Evolutionary conservation across 495 filamentous ascomycete species (phyloP).

Genomic region (Xylaria flabelliformis): DNA sequence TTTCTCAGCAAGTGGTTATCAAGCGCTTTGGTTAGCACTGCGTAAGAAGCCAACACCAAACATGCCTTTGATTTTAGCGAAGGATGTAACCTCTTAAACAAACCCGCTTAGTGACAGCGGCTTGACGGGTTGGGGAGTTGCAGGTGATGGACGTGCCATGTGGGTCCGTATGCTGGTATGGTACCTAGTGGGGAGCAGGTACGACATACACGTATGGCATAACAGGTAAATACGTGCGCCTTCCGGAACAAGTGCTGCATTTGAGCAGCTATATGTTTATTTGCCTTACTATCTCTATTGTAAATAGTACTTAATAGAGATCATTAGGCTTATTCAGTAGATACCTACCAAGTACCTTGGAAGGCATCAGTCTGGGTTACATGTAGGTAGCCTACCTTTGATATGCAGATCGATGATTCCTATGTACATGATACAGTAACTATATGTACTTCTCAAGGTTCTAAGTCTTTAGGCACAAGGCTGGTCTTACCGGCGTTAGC

Average conservation of each 20-base stretch:
- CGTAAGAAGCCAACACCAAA: too few species aligned
- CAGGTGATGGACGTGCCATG: constrained; percentile 5
- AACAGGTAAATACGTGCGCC: background rate
- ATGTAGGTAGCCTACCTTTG: background rate
- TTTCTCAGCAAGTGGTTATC: too few species aligned
- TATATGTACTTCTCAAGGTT: background rate
- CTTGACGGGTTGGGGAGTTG: background rate
- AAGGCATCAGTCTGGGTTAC: background rate
- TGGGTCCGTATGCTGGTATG: background rate
- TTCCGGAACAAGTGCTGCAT: background rate
- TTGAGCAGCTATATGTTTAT: too few species aligned
- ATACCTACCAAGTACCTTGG: too few species aligned
- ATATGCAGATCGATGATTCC: too few species aligned
- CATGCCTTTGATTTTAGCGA: background rate
- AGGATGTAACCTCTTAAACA: constrained; percentile 19
- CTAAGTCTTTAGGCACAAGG: background rate
- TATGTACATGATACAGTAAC: too few species aligned
- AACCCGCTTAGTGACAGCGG: background rate
- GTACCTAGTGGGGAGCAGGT: background rate
- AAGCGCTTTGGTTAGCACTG: too few species aligned
- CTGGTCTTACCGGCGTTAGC: background rate
- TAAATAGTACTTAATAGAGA: too few species aligned
- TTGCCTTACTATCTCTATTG: too few species aligned
- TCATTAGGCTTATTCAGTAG: too few species aligned
- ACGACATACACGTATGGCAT: background rate